Conservation (phyloP, 176 grass and related monocot species). For the Aegilops sharonensis region DNA sequence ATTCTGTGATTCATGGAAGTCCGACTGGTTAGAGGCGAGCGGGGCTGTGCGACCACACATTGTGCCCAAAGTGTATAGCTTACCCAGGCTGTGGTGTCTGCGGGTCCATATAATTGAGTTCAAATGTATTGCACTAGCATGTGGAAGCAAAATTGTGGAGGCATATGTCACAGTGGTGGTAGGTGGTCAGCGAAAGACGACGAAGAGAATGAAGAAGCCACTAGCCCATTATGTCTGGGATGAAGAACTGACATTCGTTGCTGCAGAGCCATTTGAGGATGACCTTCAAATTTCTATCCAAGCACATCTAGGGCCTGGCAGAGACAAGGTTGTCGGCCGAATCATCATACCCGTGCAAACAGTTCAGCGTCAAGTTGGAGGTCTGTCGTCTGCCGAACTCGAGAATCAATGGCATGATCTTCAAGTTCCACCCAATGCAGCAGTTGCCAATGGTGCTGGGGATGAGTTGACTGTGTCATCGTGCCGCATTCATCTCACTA, state of each 20-base stretch:
- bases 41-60: neutral
- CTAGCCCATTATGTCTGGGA: neutral
- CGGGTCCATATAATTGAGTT: constrained; percentile 4
- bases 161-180: neutral
- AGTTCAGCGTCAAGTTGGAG: neutral
- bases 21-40: neutral
- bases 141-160: neutral
- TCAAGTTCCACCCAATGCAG: neutral
- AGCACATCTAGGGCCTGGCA: neutral
- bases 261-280: constrained; percentile 21
- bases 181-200: neutral
- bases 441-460: neutral
- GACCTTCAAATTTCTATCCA: neutral
- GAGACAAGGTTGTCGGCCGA: constrained; percentile 1
- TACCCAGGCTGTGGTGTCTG: constrained; percentile 29
- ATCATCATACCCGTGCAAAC: neutral
- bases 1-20: constrained; percentile 8
- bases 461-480: neutral
- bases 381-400: neutral
- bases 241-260: neutral
- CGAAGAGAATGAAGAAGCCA: neutral
- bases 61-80: constrained; percentile 26
- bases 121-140: constrained; percentile 9
- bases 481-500: constrained; percentile 4
- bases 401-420: constrained; percentile 24